A percentile compares a stretch with the other conserved stretches of the same genome.
Conservation (phyloP, 2,329 filamentous ascomycete genomes). For the Aspergillus pseudotamarii region DNA sequence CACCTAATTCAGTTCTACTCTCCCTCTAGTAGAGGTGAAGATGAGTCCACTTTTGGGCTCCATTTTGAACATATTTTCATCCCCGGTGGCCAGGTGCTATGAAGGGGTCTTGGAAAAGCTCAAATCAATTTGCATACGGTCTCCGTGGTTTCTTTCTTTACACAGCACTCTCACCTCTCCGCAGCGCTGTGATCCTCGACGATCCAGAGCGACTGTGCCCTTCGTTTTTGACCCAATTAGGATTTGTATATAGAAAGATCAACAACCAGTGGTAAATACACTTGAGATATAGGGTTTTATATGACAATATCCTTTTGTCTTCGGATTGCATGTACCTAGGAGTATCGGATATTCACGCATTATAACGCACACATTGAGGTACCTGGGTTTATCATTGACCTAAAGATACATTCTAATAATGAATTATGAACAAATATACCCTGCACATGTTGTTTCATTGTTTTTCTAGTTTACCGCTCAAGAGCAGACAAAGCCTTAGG, state of each 20-base stretch:
- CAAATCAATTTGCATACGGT: not conserved
- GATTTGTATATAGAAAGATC: not conserved
- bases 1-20: not conserved
- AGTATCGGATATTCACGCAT: not conserved
- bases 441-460: not conserved
- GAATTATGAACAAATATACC: not conserved
- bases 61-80: not conserved
- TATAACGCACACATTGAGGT: not conserved
- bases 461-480: constrained; percentile 27
- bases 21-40: not conserved
- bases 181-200: not conserved
- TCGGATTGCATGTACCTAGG: not conserved
- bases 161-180: constrained; percentile 2
- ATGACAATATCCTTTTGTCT: not conserved
- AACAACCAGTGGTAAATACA: not conserved
- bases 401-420: not conserved
- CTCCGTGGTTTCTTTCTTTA: constrained; percentile 1
- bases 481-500: constrained; percentile 46
- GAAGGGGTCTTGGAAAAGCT: not conserved
- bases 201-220: not conserved
- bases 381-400: not conserved
- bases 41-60: not conserved
- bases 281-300: not conserved
- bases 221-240: not conserved
- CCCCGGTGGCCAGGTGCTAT: constrained; percentile 2